Percentiles rank a stretch among this genome's conserved stretches.
These are phyloP conservation scores for Venturia carpophila DNA, from an alignment of 2,329 filamentous ascomycete species.

Conservation along the genomic window DNA sequence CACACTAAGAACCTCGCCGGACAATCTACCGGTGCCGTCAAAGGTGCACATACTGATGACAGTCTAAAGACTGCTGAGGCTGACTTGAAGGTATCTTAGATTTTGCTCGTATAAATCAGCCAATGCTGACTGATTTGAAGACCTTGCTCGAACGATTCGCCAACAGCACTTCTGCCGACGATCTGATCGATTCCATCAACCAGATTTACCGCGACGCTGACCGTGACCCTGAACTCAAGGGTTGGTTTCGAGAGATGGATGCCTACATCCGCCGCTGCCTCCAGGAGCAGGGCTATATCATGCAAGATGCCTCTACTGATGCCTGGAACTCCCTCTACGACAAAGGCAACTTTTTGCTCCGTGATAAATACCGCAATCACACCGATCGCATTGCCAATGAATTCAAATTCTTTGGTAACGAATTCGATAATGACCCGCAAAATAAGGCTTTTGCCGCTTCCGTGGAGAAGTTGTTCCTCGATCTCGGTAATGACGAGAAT, in stretches of 20 bases:
- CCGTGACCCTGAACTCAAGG: conserved; percentile 72
- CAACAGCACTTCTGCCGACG: conserved; percentile 83
- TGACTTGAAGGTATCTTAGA: conserved; percentile 60
- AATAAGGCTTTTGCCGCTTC: conserved; percentile 74
- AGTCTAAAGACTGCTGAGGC: conserved; percentile 64
- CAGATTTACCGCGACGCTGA: conserved; percentile 83
- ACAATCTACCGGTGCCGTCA: conserved; percentile 59
- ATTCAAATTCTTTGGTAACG: conserved; percentile 77
- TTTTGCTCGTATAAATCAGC: conserved; percentile 31
- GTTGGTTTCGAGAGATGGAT: conserved; percentile 80
- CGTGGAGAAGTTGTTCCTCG: conserved; percentile 75
- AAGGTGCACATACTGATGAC: conserved; percentile 60
- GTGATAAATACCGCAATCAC: conserved; percentile 78
- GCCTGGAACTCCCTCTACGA: conserved; percentile 85
- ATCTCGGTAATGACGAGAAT: conserved; percentile 78
- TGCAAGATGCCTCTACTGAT: conserved; percentile 68
- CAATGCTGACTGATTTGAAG: conserved; percentile 49
- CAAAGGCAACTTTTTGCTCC: conserved; percentile 74
- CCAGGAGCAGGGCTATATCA: conserved; percentile 82
- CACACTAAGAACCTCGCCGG: conserved; percentile 61
- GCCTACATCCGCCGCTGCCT: conserved; percentile 73
- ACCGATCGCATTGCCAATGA: conserved; percentile 84
- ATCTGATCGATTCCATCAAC: conserved; percentile 77
- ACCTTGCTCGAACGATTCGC: conserved; percentile 90
- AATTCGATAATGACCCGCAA: conserved; percentile 81